A percentile compares a stretch with the other conserved stretches of the same genome.
These are phyloP conservation scores for Monosporozyma servazzii DNA, from an alignment of 805 yeast species.

Conservation along the genomic window DNA sequence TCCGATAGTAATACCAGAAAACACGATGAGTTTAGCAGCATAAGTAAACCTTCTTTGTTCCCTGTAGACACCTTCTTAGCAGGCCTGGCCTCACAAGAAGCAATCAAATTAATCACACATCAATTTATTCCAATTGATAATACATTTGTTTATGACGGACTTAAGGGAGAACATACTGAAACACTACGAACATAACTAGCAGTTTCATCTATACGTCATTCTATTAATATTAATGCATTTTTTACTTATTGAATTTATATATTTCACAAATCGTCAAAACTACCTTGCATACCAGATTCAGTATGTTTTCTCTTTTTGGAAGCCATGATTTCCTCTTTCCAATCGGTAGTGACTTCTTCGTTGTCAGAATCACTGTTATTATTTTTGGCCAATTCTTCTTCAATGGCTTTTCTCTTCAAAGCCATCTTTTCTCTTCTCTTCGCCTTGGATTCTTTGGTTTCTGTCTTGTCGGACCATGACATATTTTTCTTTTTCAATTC, in stretches of 20 bases:
- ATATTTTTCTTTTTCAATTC: constrained; percentile 44
- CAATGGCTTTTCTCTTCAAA: constrained; percentile 53
- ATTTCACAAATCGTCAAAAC: constrained; percentile 49
- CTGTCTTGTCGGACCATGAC: constrained; percentile 74
- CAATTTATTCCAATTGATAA: constrained; percentile 78
- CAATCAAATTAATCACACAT: constrained; percentile 59
- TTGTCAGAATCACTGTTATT: constrained; percentile 32
- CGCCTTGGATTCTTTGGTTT: constrained; percentile 49
- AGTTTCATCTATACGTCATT: not conserved
- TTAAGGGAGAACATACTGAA: not conserved
- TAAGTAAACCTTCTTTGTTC: constrained; percentile 27
- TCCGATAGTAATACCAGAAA: not conserved
- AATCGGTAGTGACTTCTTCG: constrained; percentile 54
- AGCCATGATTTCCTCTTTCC: constrained; percentile 74
- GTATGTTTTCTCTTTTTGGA: constrained; percentile 49
- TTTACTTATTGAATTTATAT: not conserved
- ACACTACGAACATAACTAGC: not conserved
- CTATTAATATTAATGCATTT: not conserved
- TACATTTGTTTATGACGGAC: constrained; percentile 63
- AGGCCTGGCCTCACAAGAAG: constrained; percentile 82
- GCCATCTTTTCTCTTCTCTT: constrained; percentile 57
- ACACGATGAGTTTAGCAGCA: not conserved
- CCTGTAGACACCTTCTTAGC: constrained; percentile 49
- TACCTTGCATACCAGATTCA: constrained; percentile 38
- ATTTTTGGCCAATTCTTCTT: constrained; percentile 36